Conservation (phyloP, 192 early-diverging fungal species). For the Coemansia sp. region DNA sequence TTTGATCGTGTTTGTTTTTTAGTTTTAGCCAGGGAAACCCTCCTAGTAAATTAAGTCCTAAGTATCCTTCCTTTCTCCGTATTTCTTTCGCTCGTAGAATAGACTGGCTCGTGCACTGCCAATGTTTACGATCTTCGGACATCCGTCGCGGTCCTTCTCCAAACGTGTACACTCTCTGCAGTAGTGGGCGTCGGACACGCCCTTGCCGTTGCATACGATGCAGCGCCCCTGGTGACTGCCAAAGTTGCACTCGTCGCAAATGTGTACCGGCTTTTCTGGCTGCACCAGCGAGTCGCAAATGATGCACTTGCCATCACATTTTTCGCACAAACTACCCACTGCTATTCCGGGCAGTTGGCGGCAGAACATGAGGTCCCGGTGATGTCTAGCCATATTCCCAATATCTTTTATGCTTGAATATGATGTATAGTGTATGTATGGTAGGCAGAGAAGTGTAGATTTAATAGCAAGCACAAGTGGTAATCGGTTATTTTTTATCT, state of each 20-base stretch:
- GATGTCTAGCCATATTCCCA: slow-evolving; percentile 73
- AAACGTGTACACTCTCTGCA: slow-evolving; percentile 88
- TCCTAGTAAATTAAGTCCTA: not conserved
- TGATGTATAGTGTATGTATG: not conserved
- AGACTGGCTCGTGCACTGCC: slow-evolving; percentile 89
- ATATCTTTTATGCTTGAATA: not conserved
- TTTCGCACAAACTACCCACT: slow-evolving; percentile 53
- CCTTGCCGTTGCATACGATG: slow-evolving; percentile 85
- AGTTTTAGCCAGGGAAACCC: too few species aligned
- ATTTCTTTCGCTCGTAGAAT: slow-evolving; percentile 94
- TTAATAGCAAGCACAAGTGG: not conserved
- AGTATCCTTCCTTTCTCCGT: slow-evolving; percentile 48
- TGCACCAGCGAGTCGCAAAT: slow-evolving; percentile 96
- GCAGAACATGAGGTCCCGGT: slow-evolving; percentile 94
- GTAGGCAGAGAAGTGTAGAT: too few species aligned
- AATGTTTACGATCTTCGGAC: slow-evolving; percentile 97
- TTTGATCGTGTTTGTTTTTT: not conserved
- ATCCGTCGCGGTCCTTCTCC: slow-evolving; percentile 96
- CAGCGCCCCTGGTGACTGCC: slow-evolving; percentile 89
- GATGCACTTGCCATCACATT: slow-evolving; percentile 88
- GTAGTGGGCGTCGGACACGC: slow-evolving; percentile 93
- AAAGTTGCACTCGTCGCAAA: slow-evolving; percentile 98
- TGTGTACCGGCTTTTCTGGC: slow-evolving; percentile 84
- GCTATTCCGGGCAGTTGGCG: slow-evolving; percentile 91
- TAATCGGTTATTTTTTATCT: not conserved